Conservation (phyloP, 2,329 filamentous ascomycete species). For the Alternaria infectoria region DNA sequence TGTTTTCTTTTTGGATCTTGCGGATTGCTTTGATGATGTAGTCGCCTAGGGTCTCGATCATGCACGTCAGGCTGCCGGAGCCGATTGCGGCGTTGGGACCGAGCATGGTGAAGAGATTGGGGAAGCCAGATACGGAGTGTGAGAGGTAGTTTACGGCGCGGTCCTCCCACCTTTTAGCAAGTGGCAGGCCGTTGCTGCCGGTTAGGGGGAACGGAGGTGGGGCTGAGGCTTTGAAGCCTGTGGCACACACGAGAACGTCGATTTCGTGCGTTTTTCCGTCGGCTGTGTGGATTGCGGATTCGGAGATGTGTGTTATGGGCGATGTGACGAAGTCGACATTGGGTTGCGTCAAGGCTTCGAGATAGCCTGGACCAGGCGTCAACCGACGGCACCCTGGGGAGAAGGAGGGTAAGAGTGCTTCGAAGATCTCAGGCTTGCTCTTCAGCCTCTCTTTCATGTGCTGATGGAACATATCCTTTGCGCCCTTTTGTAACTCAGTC, state of each 20-base stretch:
- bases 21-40: conserved; percentile 50
- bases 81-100: conserved; percentile 52
- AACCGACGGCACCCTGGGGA: conserved; percentile 56
- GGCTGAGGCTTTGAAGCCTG: conserved; percentile 51
- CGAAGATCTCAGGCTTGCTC: conserved; percentile 49
- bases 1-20: conserved; percentile 53
- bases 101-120: conserved; percentile 53
- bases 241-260: conserved; percentile 55
- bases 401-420: conserved; percentile 52
- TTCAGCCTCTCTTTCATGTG: conserved; percentile 50
- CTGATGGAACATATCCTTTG: conserved; percentile 48
- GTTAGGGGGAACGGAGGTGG: conserved; percentile 49
- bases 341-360: conserved; percentile 54
- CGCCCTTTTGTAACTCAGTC: conserved; percentile 46
- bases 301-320: conserved; percentile 45
- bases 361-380: conserved; percentile 60
- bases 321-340: conserved; percentile 50
- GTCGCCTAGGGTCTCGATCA: conserved; percentile 50
- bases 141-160: conserved; percentile 42
- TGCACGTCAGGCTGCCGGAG: conserved; percentile 49
- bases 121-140: conserved; percentile 38
- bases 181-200: conserved; percentile 35
- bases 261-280: conserved; percentile 49
- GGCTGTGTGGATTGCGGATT: conserved; percentile 48
- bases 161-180: conserved; percentile 45